Conservation (phyloP, 2,329 filamentous ascomycete genomes). For the Calonectria ilicicola region DNA sequence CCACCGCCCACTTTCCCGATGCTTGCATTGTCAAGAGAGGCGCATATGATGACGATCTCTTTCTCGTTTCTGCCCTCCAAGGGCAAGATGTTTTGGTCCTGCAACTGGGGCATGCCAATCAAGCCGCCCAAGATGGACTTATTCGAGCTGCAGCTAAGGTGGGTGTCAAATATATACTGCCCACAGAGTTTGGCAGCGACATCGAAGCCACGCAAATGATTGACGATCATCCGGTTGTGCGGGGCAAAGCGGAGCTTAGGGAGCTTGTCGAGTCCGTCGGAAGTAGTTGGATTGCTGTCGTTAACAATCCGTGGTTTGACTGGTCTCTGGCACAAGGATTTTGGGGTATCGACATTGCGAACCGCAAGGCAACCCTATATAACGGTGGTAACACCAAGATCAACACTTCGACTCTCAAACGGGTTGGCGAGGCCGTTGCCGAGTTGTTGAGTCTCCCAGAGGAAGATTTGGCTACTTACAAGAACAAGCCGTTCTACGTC, state of each 20-base stretch:
- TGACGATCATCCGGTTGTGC: conserved; percentile 37
- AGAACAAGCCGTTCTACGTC: conserved; percentile 56
- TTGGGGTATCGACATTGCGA: conserved; percentile 47
- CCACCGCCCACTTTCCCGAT: conserved; percentile 53
- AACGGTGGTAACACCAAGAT: conserved; percentile 44
- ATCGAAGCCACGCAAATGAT: conserved; percentile 36
- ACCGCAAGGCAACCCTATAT: conserved; percentile 44
- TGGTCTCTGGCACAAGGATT: conserved; percentile 43
- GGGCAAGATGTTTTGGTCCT: conserved; percentile 50
- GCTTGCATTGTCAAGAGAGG: conserved; percentile 53
- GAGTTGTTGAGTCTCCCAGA: conserved; percentile 49
- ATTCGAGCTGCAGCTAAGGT: conserved; percentile 48
- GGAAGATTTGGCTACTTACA: conserved; percentile 40
- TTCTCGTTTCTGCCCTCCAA: conserved; percentile 42
- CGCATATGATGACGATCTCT: conserved; percentile 59
- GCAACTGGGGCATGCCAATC: conserved; percentile 24
- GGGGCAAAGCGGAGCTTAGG: conserved; percentile 41
- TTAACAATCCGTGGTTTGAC: conserved; percentile 49
- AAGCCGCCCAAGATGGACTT: conserved; percentile 39
- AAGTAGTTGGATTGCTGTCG: conserved; percentile 48
- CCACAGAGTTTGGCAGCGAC: conserved; percentile 48
- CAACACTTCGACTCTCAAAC: conserved; percentile 45
- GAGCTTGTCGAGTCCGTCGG: conserved; percentile 46
- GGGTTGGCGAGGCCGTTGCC: conserved; percentile 50
- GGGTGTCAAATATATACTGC: conserved; percentile 47